Percentiles rank a stretch among this genome's conserved stretches.
These are phyloP conservation scores for Gossypium mustelinum DNA, from an alignment of 345 rosid genomes.

Conservation along the genomic window DNA sequence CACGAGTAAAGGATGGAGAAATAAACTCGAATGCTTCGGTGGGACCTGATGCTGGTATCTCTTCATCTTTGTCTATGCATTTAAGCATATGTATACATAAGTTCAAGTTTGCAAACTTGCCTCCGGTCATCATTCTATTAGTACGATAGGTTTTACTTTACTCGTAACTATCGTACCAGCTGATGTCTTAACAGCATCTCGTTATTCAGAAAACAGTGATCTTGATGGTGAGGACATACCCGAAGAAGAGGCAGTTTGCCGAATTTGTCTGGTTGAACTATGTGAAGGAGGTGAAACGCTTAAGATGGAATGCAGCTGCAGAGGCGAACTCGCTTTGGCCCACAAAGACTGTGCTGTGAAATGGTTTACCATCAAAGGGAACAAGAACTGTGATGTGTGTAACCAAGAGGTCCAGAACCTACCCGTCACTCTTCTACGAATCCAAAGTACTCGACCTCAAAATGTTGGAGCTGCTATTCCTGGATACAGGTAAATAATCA, in stretches of 20 bases:
- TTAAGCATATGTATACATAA: neutral
- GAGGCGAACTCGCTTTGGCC: constrained; percentile 94
- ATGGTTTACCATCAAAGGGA: constrained; percentile 95
- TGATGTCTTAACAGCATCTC: constrained; percentile 15
- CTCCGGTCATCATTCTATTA: neutral
- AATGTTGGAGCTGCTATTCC: constrained; percentile 34
- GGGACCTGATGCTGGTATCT: constrained; percentile 41
- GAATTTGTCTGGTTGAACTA: constrained; percentile 84
- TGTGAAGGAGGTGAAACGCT: constrained; percentile 95
- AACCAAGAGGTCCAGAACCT: constrained; percentile 81
- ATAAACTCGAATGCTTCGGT: constrained; percentile 32
- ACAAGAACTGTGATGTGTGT: constrained; percentile 89
- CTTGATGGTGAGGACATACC: constrained; percentile 82
- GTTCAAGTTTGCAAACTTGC: neutral
- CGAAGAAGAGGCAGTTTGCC: constrained; percentile 92
- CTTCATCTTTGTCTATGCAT: neutral
- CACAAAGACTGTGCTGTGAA: constrained; percentile 90
- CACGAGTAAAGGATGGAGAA: constrained; percentile 69
- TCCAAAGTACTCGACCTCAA: constrained; percentile 47
- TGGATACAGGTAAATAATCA: constrained; percentile 41
- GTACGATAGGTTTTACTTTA: neutral
- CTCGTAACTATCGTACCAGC: neutral
- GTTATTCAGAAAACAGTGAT: constrained; percentile 44
- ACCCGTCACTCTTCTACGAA: constrained; percentile 74
- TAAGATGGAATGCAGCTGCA: constrained; percentile 98